Conservation (phyloP, 2,329 filamentous ascomycete species). For the Monosporascus ibericus region DNA sequence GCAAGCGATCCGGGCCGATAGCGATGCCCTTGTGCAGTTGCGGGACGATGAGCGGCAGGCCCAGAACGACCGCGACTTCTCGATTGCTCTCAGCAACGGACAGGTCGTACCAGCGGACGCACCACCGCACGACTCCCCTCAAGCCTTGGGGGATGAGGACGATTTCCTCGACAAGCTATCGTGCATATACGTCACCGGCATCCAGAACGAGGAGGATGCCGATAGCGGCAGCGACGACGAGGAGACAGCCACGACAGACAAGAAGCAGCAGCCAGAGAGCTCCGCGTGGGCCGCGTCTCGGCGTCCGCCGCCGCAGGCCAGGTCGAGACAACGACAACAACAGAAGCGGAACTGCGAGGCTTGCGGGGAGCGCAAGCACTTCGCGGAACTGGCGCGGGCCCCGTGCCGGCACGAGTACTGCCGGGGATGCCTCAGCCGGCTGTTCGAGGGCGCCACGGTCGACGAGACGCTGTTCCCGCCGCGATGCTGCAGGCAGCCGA, state of each 20-base stretch:
- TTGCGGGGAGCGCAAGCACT: constrained; percentile 9
- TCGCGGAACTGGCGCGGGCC: constrained; percentile 6
- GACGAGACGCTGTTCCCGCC: constrained; percentile 52
- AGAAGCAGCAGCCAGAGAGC: constrained; percentile 9
- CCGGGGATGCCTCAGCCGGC: constrained; percentile 34
- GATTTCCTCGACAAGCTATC: constrained; percentile 11
- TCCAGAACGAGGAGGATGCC: neutral
- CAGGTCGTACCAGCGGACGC: no score
- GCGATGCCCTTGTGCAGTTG: constrained; percentile 5
- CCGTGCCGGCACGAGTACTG: constrained; percentile 45
- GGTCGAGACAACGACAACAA: neutral
- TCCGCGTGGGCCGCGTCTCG: constrained; percentile 14
- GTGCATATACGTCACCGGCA: constrained; percentile 6
- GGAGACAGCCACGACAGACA: no score
- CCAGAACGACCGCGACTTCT: constrained; percentile 7
- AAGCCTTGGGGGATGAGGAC: neutral
- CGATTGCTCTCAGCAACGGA: neutral
- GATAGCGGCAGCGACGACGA: neutral
- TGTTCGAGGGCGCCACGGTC: constrained; percentile 37
- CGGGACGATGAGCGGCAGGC: constrained; percentile 8
- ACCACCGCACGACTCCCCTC: neutral
- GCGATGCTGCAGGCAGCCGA: constrained; percentile 40
- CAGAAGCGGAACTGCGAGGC: constrained; percentile 6
- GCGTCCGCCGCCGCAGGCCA: no score
- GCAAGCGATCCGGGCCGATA: constrained; percentile 12